A percentile compares a stretch with the other conserved stretches of the same genome.
Conservation (phyloP, 2,329 filamentous ascomycete species). For the Coniosporium tulheliwenetii region DNA sequence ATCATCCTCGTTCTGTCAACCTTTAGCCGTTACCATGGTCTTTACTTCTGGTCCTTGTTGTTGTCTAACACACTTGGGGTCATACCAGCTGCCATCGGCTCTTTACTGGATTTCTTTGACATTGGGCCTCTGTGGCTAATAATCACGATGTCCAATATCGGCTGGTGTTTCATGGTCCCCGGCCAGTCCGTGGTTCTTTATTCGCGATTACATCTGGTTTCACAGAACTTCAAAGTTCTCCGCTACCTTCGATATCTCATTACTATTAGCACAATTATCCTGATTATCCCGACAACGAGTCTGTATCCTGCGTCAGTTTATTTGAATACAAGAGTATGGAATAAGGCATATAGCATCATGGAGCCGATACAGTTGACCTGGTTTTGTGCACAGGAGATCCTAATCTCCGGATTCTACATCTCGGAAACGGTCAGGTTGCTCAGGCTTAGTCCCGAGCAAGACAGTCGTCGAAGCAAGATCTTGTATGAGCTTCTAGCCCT, state of each 20-base stretch:
- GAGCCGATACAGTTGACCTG: conserved; percentile 29
- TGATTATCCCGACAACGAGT: conserved; percentile 36
- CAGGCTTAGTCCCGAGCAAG: neutral
- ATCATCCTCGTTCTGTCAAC: conserved; percentile 29
- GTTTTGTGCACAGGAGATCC: conserved; percentile 25
- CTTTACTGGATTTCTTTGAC: conserved; percentile 27
- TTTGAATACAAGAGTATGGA: neutral
- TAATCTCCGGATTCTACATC: conserved; percentile 15
- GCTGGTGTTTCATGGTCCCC: conserved; percentile 45
- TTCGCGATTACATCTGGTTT: conserved; percentile 44
- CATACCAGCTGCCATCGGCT: conserved; percentile 30
- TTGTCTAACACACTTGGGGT: conserved; percentile 24
- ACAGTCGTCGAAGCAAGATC: conserved; percentile 8
- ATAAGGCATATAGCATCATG: conserved; percentile 23
- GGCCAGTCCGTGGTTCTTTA: conserved; percentile 47
- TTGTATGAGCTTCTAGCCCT: conserved; percentile 19
- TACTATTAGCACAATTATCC: conserved; percentile 33
- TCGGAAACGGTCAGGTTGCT: conserved; percentile 12
- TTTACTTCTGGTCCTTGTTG: conserved; percentile 35
- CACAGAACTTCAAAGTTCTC: conserved; percentile 33
- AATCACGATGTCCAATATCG: conserved; percentile 31
- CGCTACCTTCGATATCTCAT: conserved; percentile 41
- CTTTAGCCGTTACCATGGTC: conserved; percentile 29
- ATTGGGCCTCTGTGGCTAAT: conserved; percentile 16
- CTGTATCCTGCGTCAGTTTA: too few species aligned